Percentiles rank a stretch among this genome's conserved stretches.
Evolutionary conservation across 164 flowering plant species (phyloP).

Genomic region (Pachysandra terminalis): DNA sequence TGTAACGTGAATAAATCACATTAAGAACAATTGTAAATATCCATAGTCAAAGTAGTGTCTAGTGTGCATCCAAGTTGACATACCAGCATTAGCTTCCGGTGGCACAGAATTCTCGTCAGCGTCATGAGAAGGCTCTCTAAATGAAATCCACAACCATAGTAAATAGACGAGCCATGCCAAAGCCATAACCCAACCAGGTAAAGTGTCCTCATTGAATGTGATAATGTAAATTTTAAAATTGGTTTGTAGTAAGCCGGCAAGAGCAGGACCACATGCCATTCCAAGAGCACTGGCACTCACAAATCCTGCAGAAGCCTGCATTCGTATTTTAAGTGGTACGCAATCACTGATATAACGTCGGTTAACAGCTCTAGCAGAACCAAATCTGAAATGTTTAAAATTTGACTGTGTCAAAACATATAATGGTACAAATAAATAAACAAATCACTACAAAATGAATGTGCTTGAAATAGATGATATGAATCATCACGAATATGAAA

Average conservation of each 20-base stretch:
- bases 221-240: conserved; percentile 36
- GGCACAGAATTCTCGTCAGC: conserved; percentile 17
- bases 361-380: conserved; percentile 65
- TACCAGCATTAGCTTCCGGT: conserved; percentile 26
- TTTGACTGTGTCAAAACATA: background rate
- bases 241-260: conserved; percentile 49
- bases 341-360: conserved; percentile 62
- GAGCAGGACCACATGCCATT: conserved; percentile 63
- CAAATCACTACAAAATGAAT: background rate
- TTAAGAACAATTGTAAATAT: background rate
- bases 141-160: conserved; percentile 35
- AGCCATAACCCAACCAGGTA: conserved; percentile 69
- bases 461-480: background rate
- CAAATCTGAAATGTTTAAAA: conserved; percentile 32
- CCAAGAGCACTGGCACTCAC: conserved; percentile 66
- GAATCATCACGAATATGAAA: background rate
- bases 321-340: conserved; percentile 46
- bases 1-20: background rate
- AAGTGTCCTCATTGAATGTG: conserved; percentile 46
- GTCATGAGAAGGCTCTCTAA: conserved; percentile 40
- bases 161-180: conserved; percentile 49
- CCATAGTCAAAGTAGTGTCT: too few species aligned
- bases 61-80: background rate
- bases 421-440: background rate
- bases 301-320: conserved; percentile 66